Evolutionary conservation across 2,329 filamentous ascomycete species (phyloP).

Genomic region (Orbilia brochopaga): DNA sequence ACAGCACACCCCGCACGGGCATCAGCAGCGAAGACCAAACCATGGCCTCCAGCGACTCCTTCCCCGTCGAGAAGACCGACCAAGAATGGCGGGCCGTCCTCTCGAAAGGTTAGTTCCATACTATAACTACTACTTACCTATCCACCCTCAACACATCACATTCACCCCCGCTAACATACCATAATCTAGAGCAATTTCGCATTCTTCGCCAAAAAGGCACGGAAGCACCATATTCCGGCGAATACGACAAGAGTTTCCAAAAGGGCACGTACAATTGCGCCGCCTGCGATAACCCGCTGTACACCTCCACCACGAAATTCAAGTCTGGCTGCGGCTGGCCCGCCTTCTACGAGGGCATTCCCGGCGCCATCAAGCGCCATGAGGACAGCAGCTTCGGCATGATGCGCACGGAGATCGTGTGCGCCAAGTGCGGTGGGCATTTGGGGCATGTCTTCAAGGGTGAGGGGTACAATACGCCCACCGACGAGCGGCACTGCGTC

Average conservation of each 20-base stretch:
- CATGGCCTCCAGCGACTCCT: constrained; percentile 67
- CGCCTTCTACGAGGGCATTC: constrained; percentile 94
- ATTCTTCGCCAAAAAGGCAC: constrained; percentile 92
- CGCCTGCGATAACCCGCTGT: constrained; percentile 83
- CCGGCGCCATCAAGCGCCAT: constrained; percentile 83
- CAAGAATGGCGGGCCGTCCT: constrained; percentile 90
- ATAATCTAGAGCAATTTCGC: constrained; percentile 86
- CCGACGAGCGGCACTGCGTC: constrained; percentile 95
- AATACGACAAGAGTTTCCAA: constrained; percentile 86
- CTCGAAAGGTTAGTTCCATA: constrained; percentile 65
- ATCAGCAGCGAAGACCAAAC: constrained; percentile 55
- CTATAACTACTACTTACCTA: neutral
- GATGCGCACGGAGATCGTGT: constrained; percentile 89
- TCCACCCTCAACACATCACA: neutral
- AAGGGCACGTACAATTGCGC: constrained; percentile 85
- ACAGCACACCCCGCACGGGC: constrained; percentile 8
- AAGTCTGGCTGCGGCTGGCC: constrained; percentile 97
- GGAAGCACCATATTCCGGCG: constrained; percentile 77
- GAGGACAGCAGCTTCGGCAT: constrained; percentile 80
- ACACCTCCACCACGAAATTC: constrained; percentile 94
- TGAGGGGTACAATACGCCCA: constrained; percentile 81
- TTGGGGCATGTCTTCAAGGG: constrained; percentile 91
- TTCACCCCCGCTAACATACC: neutral
- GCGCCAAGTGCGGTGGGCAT: constrained; percentile 91
- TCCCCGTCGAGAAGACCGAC: constrained; percentile 78